Evolutionary conservation across 106 monocot genomes (phyloP).

Genomic region (Alisma plantagoaquatica): DNA sequence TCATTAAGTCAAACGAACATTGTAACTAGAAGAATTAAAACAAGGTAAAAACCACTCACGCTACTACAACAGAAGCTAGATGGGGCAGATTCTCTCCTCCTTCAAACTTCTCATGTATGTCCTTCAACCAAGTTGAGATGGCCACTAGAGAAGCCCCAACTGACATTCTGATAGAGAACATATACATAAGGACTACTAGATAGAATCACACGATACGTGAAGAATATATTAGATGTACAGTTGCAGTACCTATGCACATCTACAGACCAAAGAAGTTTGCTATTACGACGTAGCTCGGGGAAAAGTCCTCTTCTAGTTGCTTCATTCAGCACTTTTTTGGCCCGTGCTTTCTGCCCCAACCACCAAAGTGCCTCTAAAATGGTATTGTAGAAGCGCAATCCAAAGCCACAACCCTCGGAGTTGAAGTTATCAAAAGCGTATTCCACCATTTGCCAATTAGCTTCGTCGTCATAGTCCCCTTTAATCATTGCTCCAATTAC

Average conservation of each 20-base stretch:
- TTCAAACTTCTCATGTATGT: slow-evolving; percentile 37
- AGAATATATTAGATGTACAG: not conserved
- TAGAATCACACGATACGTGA: not conserved
- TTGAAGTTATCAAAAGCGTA: slow-evolving; percentile 75
- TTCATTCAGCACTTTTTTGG: slow-evolving; percentile 53
- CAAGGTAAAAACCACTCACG: slow-evolving; percentile 31
- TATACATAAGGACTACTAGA: not conserved
- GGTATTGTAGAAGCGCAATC: slow-evolving; percentile 71
- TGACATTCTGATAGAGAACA: slow-evolving; percentile 58
- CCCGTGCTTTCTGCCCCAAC: slow-evolving; percentile 77
- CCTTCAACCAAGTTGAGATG: slow-evolving; percentile 72
- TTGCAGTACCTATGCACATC: slow-evolving; percentile 79
- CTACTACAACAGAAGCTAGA: slow-evolving; percentile 67
- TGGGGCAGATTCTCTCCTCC: slow-evolving; percentile 67
- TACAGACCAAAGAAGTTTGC: slow-evolving; percentile 89
- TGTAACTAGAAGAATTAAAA: too few relatives aligned
- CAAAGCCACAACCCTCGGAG: slow-evolving; percentile 72
- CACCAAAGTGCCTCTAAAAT: slow-evolving; percentile 91
- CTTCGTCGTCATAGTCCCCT: slow-evolving; percentile 87
- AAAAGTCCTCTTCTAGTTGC: slow-evolving; percentile 57
- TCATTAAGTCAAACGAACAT: too few relatives aligned
- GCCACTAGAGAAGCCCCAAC: slow-evolving; percentile 81
- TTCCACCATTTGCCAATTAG: slow-evolving; percentile 99
- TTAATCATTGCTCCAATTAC: slow-evolving; percentile 82
- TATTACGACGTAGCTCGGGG: slow-evolving; percentile 66